Percentiles rank a stretch among this genome's conserved stretches.
These are phyloP conservation scores for Coemansia sp. DNA, from an alignment of 192 early-diverging fungal species.

Conservation along the genomic window DNA sequence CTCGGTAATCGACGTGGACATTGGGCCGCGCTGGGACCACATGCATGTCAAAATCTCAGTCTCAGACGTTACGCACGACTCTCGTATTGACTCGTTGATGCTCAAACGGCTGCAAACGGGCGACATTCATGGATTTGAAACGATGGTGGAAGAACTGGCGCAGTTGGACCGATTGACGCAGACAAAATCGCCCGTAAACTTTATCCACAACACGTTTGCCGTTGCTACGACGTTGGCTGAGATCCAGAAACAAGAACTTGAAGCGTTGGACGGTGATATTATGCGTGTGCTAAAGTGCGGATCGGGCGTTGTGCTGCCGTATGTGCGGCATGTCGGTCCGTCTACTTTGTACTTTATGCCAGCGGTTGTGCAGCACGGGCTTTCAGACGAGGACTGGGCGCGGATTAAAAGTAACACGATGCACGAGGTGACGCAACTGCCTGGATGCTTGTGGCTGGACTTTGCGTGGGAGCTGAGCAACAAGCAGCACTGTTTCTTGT, in stretches of 20 bases:
- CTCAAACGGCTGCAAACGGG: constrained; percentile 13
- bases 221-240: constrained; percentile 30
- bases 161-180: constrained; percentile 32
- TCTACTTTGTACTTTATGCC: constrained; percentile 40
- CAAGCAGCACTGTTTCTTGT: constrained; percentile 28
- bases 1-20: constrained; percentile 48
- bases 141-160: constrained; percentile 36
- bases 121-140: constrained; percentile 42
- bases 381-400: constrained; percentile 15
- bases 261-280: constrained; percentile 21
- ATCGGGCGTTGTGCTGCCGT: constrained; percentile 40
- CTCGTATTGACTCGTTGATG: constrained; percentile 42
- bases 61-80: constrained; percentile 41
- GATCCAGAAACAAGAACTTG: constrained; percentile 40
- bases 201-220: constrained; percentile 49
- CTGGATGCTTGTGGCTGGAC: constrained; percentile 28
- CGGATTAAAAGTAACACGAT: constrained; percentile 9
- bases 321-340: constrained; percentile 36
- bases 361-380: constrained; percentile 13
- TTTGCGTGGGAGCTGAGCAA: constrained; percentile 41
- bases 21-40: constrained; percentile 11
- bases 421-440: constrained; percentile 13
- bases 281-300: constrained; percentile 23
- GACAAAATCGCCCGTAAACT: constrained; percentile 26
- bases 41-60: constrained; percentile 48